phyloP scores from a whole-genome alignment of 176 grass and related monocot species.

The Musa itinerans region DNA sequence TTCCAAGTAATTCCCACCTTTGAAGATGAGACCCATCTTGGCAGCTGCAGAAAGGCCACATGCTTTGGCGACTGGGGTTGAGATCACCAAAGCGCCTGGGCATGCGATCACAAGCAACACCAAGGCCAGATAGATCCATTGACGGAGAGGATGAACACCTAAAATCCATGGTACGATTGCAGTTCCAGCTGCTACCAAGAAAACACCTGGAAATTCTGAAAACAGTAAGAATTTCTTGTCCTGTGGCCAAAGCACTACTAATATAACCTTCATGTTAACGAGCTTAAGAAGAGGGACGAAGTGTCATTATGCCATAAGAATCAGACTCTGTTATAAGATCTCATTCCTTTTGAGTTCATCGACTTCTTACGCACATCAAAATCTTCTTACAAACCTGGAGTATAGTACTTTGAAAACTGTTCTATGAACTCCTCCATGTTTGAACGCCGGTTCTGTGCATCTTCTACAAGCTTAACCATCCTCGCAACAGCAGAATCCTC shows the following conservation, averaged over 20 bases:
- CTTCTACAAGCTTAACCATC: slow-evolving; percentile 16
- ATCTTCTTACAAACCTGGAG: not conserved
- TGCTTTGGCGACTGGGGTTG: slow-evolving; percentile 4
- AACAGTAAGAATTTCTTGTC: not conserved
- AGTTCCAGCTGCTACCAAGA: slow-evolving; percentile 4
- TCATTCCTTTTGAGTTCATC: not conserved
- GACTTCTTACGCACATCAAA: not conserved
- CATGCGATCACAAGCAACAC: slow-evolving; percentile 10
- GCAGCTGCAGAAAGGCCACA: slow-evolving; percentile 17
- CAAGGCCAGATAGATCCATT: slow-evolving; percentile 10
- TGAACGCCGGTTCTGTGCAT: slow-evolving; percentile 4
- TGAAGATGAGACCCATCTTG: slow-evolving; percentile 12
- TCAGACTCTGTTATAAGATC: too few species aligned
- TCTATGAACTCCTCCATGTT: slow-evolving; percentile 15
- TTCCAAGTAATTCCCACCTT: slow-evolving; percentile 10
- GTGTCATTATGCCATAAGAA: too few species aligned
- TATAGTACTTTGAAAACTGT: slow-evolving; percentile 9
- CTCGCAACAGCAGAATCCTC: slow-evolving; percentile 15
- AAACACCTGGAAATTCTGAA: not conserved
- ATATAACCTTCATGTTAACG: too few species aligned
- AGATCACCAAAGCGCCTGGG: slow-evolving; percentile 12
- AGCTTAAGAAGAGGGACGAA: too few species aligned
- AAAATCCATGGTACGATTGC: slow-evolving; percentile 4
- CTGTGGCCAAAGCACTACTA: not conserved
- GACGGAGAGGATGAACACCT: not conserved